Evolutionary conservation across 352 stramenopile genomes (phyloP), one percentile per base, ranked within the genome.

Genomic region (Bremia lactucae): DNA sequence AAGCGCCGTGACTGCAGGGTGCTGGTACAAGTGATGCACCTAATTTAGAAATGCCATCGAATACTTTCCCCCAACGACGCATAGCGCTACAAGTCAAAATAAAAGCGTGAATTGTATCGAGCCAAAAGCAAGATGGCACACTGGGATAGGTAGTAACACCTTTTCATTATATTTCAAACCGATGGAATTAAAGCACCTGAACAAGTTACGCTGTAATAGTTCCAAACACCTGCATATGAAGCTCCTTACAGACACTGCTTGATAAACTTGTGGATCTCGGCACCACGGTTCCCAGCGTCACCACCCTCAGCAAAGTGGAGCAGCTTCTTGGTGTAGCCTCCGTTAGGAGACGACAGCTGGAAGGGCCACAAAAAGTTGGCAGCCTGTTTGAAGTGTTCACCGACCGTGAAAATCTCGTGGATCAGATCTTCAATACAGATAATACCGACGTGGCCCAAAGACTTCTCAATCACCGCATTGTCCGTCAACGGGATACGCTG

Each of bases 301-400:
- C 90, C 90, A 51, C 86, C 87, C 63, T 97, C 87, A 42, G 84
- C 88, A 47, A 95, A 96, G 83, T 97, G 90, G 23, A 95, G 72
- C 16, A 95, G 75, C 83, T 97, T 96, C 72, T 96, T 84, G 55
- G 70, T 92, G 84, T 95, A 96, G 51, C 89, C 87, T 29, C 90
- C 95, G 58, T 87, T 96, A 28, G 96, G 95, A 37, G 86, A 96
- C 58, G 93, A 98, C 25, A 99, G 80, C 89, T 99, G 97, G 88
- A 99, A 98, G 11, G 96, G 95, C 96, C 96, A 99, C 48, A 99
- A 82, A 76, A 99, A 99, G 93, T 99, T 99, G 49, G 95, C 94
- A 37, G 89, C 95, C 59, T 97, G 59, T 86, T 98, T 98, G 90
- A 99, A 99, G 86, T 98, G 65, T 43, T 96, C 91, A 59, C 96